These are phyloP conservation scores for Rhinocladiella mackenziei DNA, from an alignment of 2,329 filamentous ascomycete species.

Conservation along the genomic window DNA sequence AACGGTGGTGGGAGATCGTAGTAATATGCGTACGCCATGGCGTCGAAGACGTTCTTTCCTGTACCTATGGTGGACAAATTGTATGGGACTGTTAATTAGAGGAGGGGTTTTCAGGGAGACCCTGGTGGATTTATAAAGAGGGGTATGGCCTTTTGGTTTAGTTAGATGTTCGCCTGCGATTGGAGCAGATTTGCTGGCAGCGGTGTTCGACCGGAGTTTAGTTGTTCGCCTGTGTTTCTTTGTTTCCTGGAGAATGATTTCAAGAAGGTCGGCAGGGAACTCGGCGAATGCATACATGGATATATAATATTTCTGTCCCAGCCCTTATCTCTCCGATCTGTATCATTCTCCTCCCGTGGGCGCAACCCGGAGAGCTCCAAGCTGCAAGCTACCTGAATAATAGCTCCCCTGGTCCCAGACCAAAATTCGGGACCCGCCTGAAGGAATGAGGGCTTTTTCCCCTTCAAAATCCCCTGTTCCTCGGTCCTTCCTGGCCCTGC, in stretches of 20 bases:
- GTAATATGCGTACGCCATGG: constrained; percentile 25
- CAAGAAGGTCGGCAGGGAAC: background rate
- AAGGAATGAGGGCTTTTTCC: background rate
- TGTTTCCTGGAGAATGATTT: background rate
- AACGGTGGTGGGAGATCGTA: constrained; percentile 25
- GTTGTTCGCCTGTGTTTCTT: background rate
- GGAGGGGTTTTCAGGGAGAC: background rate
- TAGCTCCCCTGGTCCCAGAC: background rate
- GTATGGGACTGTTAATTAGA: background rate
- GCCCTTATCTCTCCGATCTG: background rate
- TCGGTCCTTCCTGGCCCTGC: constrained; percentile 1
- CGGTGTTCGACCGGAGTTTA: too few species aligned
- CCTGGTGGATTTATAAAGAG: background rate
- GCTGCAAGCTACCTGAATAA: background rate
- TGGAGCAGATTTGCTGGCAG: too few species aligned
- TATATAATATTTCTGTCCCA: background rate
- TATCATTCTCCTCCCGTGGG: too few species aligned
- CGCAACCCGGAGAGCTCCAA: background rate
- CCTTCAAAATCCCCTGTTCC: too few species aligned
- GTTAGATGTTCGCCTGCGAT: background rate
- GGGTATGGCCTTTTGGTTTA: background rate
- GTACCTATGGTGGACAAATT: background rate
- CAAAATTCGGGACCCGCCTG: too few species aligned
- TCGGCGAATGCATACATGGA: background rate
- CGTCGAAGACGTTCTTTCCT: constrained; percentile 2